These are phyloP conservation scores for Zostera marina DNA, from an alignment of 116 monocot genomes.

Conservation along the genomic window DNA sequence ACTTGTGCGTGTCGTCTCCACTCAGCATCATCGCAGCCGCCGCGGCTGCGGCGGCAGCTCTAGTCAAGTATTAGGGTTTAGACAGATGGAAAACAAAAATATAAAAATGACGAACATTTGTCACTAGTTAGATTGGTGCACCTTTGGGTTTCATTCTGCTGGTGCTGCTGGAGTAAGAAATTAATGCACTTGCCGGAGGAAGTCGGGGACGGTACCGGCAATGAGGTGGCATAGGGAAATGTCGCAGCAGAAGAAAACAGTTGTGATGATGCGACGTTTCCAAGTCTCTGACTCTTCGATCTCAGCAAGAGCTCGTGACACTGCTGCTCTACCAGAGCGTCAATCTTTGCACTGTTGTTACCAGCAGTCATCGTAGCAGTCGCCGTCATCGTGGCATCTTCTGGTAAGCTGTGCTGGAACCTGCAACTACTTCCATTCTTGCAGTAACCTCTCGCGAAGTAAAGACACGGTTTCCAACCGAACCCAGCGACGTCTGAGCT, in stretches of 20 bases:
- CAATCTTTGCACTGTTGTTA: too few relatives aligned
- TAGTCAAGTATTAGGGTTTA: too few relatives aligned
- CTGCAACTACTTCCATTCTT: slow-evolving; percentile 69
- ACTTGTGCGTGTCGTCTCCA: slow-evolving; percentile 23
- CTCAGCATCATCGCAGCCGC: slow-evolving; percentile 26
- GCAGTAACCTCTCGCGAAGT: slow-evolving; percentile 73
- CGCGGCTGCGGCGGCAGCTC: slow-evolving; percentile 20
- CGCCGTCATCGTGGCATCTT: slow-evolving; percentile 15
- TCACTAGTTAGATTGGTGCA: too few relatives aligned
- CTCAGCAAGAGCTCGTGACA: slow-evolving; percentile 57
- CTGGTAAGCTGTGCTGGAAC: slow-evolving; percentile 55
- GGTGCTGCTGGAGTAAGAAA: slow-evolving; percentile 45
- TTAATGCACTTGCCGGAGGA: slow-evolving; percentile 26
- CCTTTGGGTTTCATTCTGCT: slow-evolving; percentile 24
- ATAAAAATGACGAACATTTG: too few relatives aligned
- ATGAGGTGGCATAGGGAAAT: slow-evolving; percentile 41
- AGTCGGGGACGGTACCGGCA: slow-evolving; percentile 7
- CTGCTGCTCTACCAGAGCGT: slow-evolving; percentile 40
- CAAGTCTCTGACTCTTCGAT: slow-evolving; percentile 60
- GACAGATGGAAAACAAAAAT: too few relatives aligned
- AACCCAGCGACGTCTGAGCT: slow-evolving; percentile 20
- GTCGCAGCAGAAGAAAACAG: slow-evolving; percentile 23
- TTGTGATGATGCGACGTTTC: slow-evolving; percentile 9
- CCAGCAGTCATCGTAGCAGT: slow-evolving; percentile 6
- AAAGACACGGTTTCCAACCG: slow-evolving; percentile 74